These are phyloP conservation scores for Fraxinus albicans DNA, from an alignment of 305 asterid genomes.

Conservation along the genomic window DNA sequence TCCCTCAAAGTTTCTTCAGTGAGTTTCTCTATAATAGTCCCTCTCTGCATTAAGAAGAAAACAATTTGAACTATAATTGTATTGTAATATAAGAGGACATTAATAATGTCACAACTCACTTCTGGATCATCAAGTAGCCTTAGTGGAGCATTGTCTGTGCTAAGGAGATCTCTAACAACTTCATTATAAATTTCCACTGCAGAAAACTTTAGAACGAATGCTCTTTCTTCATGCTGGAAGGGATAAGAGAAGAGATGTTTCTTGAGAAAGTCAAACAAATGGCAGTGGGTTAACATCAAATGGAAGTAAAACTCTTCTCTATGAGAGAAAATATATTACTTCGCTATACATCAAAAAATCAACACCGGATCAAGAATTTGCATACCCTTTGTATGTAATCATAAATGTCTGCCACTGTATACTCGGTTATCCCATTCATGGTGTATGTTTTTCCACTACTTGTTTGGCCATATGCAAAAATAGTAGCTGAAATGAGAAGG, in stretches of 20 bases:
- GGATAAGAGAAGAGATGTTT: constrained; percentile 11
- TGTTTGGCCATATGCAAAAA: constrained; percentile 94
- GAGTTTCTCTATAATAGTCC: constrained; percentile 83
- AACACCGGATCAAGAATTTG: constrained; percentile 23
- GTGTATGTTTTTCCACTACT: constrained; percentile 97
- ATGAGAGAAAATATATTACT: background rate
- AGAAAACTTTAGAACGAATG: constrained; percentile 81
- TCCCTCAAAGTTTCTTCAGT: constrained; percentile 93
- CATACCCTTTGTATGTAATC: constrained; percentile 70
- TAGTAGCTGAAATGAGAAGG: constrained; percentile 61
- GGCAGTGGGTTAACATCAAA: constrained; percentile 5
- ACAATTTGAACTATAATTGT: constrained; percentile 19
- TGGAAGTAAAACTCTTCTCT: constrained; percentile 13
- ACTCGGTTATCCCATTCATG: constrained; percentile 94
- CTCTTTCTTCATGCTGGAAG: constrained; percentile 85
- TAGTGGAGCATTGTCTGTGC: constrained; percentile 68
- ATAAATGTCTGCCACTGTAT: constrained; percentile 80
- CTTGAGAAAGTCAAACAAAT: constrained; percentile 7
- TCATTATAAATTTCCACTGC: constrained; percentile 97
- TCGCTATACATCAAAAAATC: constrained; percentile 13
- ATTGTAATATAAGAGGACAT: constrained; percentile 6
- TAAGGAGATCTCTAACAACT: constrained; percentile 90
- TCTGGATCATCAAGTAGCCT: constrained; percentile 98
- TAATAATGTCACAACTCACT: constrained; percentile 44
- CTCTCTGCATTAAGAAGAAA: constrained; percentile 50